Conservation (phyloP, 140 eudicot species). For the Anethum foeniculum region DNA sequence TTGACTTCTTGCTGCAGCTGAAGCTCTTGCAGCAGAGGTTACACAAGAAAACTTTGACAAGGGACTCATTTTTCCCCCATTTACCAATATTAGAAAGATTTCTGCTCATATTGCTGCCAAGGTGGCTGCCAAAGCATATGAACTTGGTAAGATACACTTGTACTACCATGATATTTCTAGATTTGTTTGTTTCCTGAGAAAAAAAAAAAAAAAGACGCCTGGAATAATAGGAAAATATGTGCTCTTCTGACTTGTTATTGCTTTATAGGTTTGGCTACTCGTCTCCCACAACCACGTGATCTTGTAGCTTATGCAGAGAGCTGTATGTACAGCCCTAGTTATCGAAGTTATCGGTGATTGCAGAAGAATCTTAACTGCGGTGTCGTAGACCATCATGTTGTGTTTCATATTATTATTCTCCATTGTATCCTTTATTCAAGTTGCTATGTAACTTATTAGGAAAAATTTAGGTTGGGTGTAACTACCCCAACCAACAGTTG, state of each 20-base stretch:
- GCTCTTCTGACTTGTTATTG: neutral
- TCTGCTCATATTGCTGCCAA: constrained; percentile 83
- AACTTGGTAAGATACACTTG: constrained; percentile 48
- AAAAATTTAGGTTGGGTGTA: neutral
- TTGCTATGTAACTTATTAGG: neutral
- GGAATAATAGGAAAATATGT: neutral
- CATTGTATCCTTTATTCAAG: neutral
- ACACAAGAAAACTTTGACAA: constrained; percentile 54
- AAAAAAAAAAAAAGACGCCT: neutral
- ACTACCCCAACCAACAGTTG: neutral
- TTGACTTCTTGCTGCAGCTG: constrained; percentile 45
- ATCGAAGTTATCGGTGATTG: constrained; percentile 63
- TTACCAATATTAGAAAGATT: constrained; percentile 64
- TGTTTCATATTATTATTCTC: neutral
- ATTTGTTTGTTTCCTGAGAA: neutral
- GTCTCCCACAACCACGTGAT: constrained; percentile 78
- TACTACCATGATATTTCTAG: neutral
- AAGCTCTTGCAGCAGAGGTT: constrained; percentile 87
- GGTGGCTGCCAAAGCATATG: constrained; percentile 86
- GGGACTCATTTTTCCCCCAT: constrained; percentile 83
- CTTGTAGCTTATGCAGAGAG: constrained; percentile 85
- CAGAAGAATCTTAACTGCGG: neutral
- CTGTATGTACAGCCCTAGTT: constrained; percentile 97
- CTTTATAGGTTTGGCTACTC: constrained; percentile 72
- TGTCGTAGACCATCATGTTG: neutral